Base-by-base conservation (phyloP, 2,329 filamentous ascomycete species). In the Penicillium verrucosum region DNA sequence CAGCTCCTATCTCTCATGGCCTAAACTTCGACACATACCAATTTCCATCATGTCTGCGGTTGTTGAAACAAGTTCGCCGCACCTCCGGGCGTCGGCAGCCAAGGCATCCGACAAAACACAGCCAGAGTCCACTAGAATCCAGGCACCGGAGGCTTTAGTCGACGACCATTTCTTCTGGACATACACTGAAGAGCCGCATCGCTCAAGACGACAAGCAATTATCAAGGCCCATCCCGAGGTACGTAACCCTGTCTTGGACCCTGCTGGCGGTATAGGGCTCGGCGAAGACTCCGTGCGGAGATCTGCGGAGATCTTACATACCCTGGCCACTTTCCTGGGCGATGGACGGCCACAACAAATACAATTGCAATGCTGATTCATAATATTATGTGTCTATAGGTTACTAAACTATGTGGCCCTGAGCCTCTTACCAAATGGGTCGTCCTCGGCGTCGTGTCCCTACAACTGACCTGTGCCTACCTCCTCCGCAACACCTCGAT, bases 201-300 rank as follows among this genome's bases (percentile, higher is more conserved):
- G 92, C 65, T 94, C 93, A 32, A 83, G 94, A 66, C 85, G 94
- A 56, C 85, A 93, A 67, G 91, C 92, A 60, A 99, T 99, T 68
- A 97, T 99, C 77, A 97, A 97, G 80, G 92, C 93, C 54, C 93
- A 99, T 73, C 94, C 94, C 45, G 93, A 99, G 83, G 92, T 93
- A 78, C 21, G 72, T 59, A 12, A 18, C 30, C 5, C 38, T 49
- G 27, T 34, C 53, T 44, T 16, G 30, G 14, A 40, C 36, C 49
- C 51, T 48, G 21, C 41, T 51, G 8, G n/a, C 41, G 27, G 32
- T 4, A n/a, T 16, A 2, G 21, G 18, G 12, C 9, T 45, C 14
- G 18, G 12, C 8, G 25, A 45, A 43, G 38, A 30, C 27, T 40
- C 41, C 41, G 43, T 56, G 54, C 48, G 54, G 41, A 56, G 34